phyloP scores from a whole-genome alignment of 129 eudicot species.

The Gnaphalium uliginosum region DNA sequence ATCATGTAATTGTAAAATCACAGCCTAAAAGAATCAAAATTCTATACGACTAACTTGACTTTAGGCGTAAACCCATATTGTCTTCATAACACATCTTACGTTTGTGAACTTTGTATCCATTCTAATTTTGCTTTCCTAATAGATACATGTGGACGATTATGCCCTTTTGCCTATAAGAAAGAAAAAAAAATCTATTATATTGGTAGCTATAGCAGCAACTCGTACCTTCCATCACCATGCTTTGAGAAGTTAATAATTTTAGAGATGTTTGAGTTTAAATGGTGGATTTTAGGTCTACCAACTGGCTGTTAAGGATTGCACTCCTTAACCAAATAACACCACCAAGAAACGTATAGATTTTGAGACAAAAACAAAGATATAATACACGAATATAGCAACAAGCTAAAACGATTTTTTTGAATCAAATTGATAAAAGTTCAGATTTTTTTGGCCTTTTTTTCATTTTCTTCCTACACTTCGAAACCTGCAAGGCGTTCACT shows the following conservation, averaged over 20 bases:
- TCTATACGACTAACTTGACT: no score
- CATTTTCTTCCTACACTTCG: not conserved
- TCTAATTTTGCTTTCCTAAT: no score
- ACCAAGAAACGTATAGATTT: constrained; percentile 21
- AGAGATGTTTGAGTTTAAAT: constrained; percentile 33
- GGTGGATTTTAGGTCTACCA: constrained; percentile 63
- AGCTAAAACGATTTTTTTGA: not conserved
- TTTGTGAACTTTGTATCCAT: no score
- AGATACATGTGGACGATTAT: no score
- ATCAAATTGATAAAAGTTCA: not conserved
- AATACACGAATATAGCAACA: not conserved
- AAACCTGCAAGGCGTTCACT: not conserved
- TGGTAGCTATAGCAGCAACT: constrained; percentile 50
- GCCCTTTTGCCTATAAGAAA: no score
- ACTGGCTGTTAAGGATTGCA: constrained; percentile 76
- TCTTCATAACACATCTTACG: no score
- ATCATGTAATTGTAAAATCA: no score
- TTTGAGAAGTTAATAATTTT: not conserved
- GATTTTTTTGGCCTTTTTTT: not conserved
- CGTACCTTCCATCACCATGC: constrained; percentile 45
- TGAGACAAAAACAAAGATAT: not conserved
- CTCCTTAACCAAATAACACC: constrained; percentile 57
- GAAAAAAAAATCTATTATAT: constrained; percentile 1
- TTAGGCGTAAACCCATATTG: no score
- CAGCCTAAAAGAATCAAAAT: no score